Evolutionary conservation across 176 grass and related monocot species (phyloP), one percentile per base, ranked within the genome.

Genomic region (Panicum miliaceum): DNA sequence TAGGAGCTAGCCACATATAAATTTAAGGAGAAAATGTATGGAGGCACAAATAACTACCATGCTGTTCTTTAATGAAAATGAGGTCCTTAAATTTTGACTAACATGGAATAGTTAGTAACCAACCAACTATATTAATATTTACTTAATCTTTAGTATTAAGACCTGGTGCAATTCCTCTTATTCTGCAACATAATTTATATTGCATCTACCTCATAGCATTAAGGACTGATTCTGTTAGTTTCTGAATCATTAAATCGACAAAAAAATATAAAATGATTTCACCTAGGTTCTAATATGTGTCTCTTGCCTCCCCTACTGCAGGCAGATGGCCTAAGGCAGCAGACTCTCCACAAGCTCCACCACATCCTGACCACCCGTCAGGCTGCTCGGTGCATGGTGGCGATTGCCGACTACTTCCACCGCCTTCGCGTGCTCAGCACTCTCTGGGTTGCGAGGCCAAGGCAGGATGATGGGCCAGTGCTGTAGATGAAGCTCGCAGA

Each of bases 341-440:
- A 88, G 82, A 88, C 73, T 7, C 73, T 91, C 19, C 78, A 91
- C 50, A 91, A 82, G 77, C 86, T 91, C 40, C 78, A 82, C 8
- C 57, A 82, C 9, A 85, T 91, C 78, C 78, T 91, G 32, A 91
- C 47, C 48, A 60, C 68, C 41, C 32, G 65, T 2, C 90, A 88
- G 73, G 66, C 82, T 6, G 90, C 58, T 34, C 58, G 66, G 34
- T 82, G 86, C 53, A 81, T 88, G 41, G 71, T 91, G 5, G 77
- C 82, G 1, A 85, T 91, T 38, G 72, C 82, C 5, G 86, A 91
- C 52, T 88, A 91, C 41, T 91, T 88, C 77, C 90, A 91, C 57
- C 90, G 86, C 71, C 82, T 91, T 36, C 85, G 90, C 0, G 64
- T 82, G 12, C 77, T 91, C 64, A 85, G 90, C 90, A 77, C 86